phyloP scores from a whole-genome alignment of 768 basidiomycete species.

The Rhizopogon rudus region DNA sequence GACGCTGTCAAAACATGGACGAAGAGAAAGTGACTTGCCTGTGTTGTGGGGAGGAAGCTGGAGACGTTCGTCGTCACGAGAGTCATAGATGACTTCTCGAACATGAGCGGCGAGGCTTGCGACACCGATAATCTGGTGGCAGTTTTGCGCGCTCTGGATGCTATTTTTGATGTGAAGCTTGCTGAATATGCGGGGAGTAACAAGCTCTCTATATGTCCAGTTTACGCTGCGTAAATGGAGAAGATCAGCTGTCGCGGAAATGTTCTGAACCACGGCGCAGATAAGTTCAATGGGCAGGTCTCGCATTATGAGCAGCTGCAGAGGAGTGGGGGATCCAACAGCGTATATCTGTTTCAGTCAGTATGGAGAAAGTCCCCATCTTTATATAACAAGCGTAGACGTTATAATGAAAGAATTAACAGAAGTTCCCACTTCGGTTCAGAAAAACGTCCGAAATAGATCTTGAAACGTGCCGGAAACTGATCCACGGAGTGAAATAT shows the following conservation, averaged over 20 bases:
- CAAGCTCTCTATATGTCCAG: constrained; percentile 18
- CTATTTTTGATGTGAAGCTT: constrained; percentile 19
- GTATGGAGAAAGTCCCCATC: not conserved
- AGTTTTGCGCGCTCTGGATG: constrained; percentile 19
- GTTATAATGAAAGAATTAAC: not conserved
- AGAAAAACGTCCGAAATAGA: not conserved
- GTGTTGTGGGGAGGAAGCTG: constrained; percentile 13
- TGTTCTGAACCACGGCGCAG: constrained; percentile 18
- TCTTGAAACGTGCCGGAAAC: not conserved
- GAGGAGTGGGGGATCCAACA: not conserved
- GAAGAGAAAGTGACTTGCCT: constrained; percentile 8
- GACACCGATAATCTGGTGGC: constrained; percentile 14
- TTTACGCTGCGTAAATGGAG: constrained; percentile 23
- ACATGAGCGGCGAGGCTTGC: constrained; percentile 18
- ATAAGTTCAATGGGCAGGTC: constrained; percentile 23
- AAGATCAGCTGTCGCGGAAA: constrained; percentile 19
- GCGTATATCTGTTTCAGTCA: not conserved
- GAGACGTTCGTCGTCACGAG: constrained; percentile 19
- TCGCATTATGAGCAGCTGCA: constrained; percentile 11
- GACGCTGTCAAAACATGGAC: not conserved
- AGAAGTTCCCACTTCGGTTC: not conserved
- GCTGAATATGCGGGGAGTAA: constrained; percentile 19
- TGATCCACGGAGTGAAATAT: too few relatives aligned
- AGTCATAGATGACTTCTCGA: constrained; percentile 22
- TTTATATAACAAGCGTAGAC: not conserved